phyloP scores from a whole-genome alignment of 2,329 filamentous ascomycete species.

The Trichoderma sp. region DNA sequence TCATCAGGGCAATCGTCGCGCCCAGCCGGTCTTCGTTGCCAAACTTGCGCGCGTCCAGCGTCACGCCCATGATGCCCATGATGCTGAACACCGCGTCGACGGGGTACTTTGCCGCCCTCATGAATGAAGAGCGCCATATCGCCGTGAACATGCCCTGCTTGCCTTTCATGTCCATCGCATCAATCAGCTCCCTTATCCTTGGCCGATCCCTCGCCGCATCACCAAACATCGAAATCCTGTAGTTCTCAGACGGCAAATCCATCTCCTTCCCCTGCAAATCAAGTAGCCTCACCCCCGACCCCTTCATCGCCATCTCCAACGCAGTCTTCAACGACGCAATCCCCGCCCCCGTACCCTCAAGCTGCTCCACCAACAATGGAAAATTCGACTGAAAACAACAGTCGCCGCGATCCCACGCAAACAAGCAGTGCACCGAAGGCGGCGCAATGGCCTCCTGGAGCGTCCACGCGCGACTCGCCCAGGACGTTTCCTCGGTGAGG shows the following conservation, averaged over 20 bases:
- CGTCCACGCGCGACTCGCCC: conserved; percentile 12
- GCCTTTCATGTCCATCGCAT: conserved; percentile 21
- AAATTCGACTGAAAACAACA: conserved; percentile 10
- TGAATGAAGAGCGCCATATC: conserved; percentile 17
- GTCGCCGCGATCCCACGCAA: neutral
- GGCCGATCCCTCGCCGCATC: neutral
- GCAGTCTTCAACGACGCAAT: neutral
- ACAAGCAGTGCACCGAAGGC: conserved; percentile 4
- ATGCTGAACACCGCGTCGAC: conserved; percentile 13
- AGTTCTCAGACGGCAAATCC: neutral
- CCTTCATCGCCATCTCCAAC: conserved; percentile 16
- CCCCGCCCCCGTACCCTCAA: neutral
- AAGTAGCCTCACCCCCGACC: neutral
- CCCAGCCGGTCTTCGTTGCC: neutral
- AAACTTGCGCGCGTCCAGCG: conserved; percentile 11
- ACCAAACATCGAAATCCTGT: conserved; percentile 3
- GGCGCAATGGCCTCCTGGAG: conserved; percentile 18
- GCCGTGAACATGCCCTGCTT: conserved; percentile 18
- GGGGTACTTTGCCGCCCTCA: conserved; percentile 11
- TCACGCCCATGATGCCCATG: conserved; percentile 24
- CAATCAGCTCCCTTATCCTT: neutral
- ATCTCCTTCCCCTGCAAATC: neutral
- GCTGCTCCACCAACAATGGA: neutral
- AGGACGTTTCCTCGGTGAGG: conserved; percentile 5
- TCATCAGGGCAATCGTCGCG: conserved; percentile 20